Percentiles rank a stretch among this genome's conserved stretches.
Conservation (phyloP, 2,329 filamentous ascomycete species). For the Xylariaceae sp. region DNA sequence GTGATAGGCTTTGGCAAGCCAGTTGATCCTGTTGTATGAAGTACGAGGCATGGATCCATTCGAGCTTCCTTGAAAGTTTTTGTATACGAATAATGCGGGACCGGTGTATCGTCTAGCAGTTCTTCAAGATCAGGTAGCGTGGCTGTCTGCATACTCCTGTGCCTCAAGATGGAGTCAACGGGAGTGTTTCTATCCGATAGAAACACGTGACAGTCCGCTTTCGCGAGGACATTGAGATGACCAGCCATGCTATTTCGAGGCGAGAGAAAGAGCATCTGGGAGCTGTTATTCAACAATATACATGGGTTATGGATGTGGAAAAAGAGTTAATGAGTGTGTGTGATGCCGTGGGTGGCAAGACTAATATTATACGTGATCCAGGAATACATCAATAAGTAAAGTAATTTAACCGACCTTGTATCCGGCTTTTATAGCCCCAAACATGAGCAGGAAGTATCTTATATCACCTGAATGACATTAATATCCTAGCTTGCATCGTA, state of each 20-base stretch:
- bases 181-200: background rate
- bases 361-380: no score
- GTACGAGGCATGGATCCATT: conserved; percentile 6
- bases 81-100: conserved; percentile 3
- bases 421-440: conserved; percentile 6
- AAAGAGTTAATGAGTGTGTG: no score
- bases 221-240: conserved; percentile 4
- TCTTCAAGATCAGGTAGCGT: conserved; percentile 1
- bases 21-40: conserved; percentile 13
- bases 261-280: conserved; percentile 8
- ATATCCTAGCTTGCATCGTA: no score
- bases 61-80: conserved; percentile 9
- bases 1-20: conserved; percentile 12
- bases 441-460: conserved; percentile 8
- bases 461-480: conserved; percentile 1
- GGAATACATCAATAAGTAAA: no score
- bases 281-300: background rate
- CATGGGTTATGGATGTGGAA: no score
- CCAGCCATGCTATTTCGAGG: conserved; percentile 11
- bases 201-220: conserved; percentile 1
- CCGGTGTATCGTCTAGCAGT: background rate
- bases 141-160: background rate
- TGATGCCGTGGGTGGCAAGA: no score
- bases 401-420: conserved; percentile 4
- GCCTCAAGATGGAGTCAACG: background rate